Conservation (phyloP, 768 basidiomycete species). For the Galerina marginata region DNA sequence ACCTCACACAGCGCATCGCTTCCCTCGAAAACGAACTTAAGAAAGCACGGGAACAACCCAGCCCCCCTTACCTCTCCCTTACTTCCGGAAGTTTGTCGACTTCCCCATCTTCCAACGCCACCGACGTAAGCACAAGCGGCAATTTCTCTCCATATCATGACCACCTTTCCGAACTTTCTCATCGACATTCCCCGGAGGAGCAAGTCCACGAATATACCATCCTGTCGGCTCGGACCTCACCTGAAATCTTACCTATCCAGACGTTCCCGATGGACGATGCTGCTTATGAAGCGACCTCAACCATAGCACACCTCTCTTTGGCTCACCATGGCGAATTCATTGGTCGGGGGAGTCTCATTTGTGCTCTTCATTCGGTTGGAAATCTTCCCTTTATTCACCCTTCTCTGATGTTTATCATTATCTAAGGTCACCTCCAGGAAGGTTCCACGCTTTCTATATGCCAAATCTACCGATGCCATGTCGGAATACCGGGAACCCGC, state of each 20-base stretch:
- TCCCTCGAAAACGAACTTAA: conserved; percentile 30
- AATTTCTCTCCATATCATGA: conserved; percentile 9
- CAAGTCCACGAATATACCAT: conserved; percentile 7
- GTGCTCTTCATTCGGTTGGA: conserved; percentile 51
- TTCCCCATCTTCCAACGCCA: conserved; percentile 15
- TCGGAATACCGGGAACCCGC: conserved; percentile 31
- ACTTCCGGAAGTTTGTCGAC: conserved; percentile 15
- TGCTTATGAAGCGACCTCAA: conserved; percentile 46
- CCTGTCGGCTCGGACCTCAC: conserved; percentile 2
- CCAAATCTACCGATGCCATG: conserved; percentile 45
- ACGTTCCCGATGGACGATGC: conserved; percentile 30
- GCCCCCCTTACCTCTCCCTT: conserved; percentile 12
- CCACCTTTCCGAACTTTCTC: conserved; percentile 13
- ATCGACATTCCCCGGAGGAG: conserved; percentile 19
- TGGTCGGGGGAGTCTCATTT: conserved; percentile 51
- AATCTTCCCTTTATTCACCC: not conserved
- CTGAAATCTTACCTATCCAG: conserved; percentile 6
- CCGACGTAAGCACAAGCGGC: conserved; percentile 10
- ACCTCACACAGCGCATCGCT: conserved; percentile 33
- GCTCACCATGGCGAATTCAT: conserved; percentile 56
- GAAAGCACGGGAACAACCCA: conserved; percentile 17
- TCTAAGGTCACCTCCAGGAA: conserved; percentile 40
- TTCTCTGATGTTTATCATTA: not conserved
- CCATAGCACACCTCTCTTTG: conserved; percentile 48
- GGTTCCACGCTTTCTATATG: conserved; percentile 42